A percentile compares a stretch with the other conserved stretches of the same genome.
Evolutionary conservation across 768 basidiomycete genomes (phyloP).

Genomic region (Leccinum pellstonianum): DNA sequence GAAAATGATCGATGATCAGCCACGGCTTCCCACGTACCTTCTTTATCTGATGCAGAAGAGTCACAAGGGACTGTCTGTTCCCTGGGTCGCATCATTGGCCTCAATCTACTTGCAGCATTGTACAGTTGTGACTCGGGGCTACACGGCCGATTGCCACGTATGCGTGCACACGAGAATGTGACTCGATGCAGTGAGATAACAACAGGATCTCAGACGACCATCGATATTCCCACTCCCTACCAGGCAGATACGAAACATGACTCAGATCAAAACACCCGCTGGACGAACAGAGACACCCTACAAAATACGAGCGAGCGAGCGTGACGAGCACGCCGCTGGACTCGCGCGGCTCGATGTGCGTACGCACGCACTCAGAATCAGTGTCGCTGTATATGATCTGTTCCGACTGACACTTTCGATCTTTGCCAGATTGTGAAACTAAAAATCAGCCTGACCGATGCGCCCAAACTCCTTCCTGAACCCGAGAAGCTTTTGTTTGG

Average conservation of each 20-base stretch:
- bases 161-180: neutral
- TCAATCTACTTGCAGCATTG: neutral
- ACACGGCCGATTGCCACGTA: neutral
- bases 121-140: neutral
- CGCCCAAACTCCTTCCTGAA: slow-evolving; percentile 50
- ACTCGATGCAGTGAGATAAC: neutral
- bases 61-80: neutral
- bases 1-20: no score
- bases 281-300: slow-evolving; percentile 3
- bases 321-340: neutral
- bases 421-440: slow-evolving; percentile 53
- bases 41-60: no score
- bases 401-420: neutral
- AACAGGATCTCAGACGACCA: neutral
- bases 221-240: neutral
- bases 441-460: slow-evolving; percentile 42
- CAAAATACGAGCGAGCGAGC: neutral
- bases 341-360: slow-evolving; percentile 21
- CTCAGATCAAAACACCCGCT: neutral
- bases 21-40: no score
- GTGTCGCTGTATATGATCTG: neutral
- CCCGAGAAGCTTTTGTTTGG: slow-evolving; percentile 56
- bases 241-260: slow-evolving; percentile 1
- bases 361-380: neutral
- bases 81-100: neutral